A percentile compares a stretch with the other conserved stretches of the same genome.
Evolutionary conservation across 192 early-diverging fungal species (phyloP).

Genomic region (Entophlyctis helioformis): DNA sequence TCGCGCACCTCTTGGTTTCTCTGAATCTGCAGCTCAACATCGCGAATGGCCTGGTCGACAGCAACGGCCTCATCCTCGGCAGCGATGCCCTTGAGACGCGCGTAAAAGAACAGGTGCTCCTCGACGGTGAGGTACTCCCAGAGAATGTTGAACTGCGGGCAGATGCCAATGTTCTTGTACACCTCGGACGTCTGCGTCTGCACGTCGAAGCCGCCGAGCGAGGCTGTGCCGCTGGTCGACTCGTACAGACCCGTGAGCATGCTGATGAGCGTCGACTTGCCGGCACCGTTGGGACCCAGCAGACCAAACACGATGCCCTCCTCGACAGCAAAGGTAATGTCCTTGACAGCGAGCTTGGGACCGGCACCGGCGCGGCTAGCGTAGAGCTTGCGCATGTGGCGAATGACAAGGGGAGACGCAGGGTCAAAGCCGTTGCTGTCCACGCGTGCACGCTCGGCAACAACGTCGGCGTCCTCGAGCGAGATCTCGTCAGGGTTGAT

Average conservation of each 20-base stretch:
- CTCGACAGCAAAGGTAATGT: slow-evolving; percentile 30
- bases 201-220: slow-evolving; percentile 43
- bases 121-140: slow-evolving; percentile 61
- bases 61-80: slow-evolving; percentile 27
- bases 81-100: slow-evolving; percentile 52
- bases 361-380: slow-evolving; percentile 9
- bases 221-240: slow-evolving; percentile 40
- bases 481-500: not conserved
- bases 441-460: slow-evolving; percentile 38
- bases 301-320: slow-evolving; percentile 52
- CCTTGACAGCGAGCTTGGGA: slow-evolving; percentile 42
- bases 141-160: slow-evolving; percentile 37
- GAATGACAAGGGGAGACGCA: slow-evolving; percentile 39
- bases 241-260: slow-evolving; percentile 60
- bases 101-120: slow-evolving; percentile 65
- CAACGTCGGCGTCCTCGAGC: slow-evolving; percentile 51
- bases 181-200: slow-evolving; percentile 36
- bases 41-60: slow-evolving; percentile 26
- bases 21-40: slow-evolving; percentile 42
- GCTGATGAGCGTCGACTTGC: slow-evolving; percentile 57
- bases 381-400: slow-evolving; percentile 54
- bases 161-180: slow-evolving; percentile 44
- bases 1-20: slow-evolving; percentile 40
- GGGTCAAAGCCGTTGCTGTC: slow-evolving; percentile 18
- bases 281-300: slow-evolving; percentile 41